These are phyloP conservation scores for Globisporangium okanoganense DNA, from an alignment of 352 stramenopile genomes.

Conservation along the genomic window DNA sequence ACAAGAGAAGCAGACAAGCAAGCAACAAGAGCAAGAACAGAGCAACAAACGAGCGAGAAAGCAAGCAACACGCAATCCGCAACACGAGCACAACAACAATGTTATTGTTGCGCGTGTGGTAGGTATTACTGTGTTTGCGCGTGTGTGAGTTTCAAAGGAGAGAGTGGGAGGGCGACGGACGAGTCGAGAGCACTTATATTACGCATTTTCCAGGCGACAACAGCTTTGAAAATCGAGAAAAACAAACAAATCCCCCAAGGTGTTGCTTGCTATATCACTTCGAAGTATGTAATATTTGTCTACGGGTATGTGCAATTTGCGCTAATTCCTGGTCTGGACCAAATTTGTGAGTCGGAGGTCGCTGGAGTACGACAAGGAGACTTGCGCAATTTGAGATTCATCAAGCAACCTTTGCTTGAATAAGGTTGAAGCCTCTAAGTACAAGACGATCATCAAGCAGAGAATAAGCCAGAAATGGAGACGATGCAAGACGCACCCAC, in stretches of 20 bases:
- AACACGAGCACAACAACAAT: background rate
- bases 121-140: background rate
- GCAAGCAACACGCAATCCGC: background rate
- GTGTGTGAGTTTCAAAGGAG: constrained; percentile 1
- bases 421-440: too few species aligned
- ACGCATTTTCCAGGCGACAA: background rate
- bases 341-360: too few species aligned
- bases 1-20: background rate
- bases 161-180: background rate
- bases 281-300: too few species aligned
- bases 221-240: background rate
- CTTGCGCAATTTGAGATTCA: too few species aligned
- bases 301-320: too few species aligned
- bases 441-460: too few species aligned
- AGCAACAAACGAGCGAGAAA: background rate
- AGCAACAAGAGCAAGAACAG: background rate
- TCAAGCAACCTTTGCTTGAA: too few species aligned
- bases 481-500: background rate
- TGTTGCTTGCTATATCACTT: too few species aligned
- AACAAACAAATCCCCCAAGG: background rate
- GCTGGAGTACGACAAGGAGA: too few species aligned
- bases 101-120: background rate
- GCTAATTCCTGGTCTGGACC: too few species aligned
- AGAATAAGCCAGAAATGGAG: too few species aligned
- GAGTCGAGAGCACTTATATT: background rate